Evolutionary conservation across 1,284 basidiomycete genomes (phyloP), one percentile per base, ranked within the genome.

Genomic region (Erythrobasidium hasegawianum): DNA sequence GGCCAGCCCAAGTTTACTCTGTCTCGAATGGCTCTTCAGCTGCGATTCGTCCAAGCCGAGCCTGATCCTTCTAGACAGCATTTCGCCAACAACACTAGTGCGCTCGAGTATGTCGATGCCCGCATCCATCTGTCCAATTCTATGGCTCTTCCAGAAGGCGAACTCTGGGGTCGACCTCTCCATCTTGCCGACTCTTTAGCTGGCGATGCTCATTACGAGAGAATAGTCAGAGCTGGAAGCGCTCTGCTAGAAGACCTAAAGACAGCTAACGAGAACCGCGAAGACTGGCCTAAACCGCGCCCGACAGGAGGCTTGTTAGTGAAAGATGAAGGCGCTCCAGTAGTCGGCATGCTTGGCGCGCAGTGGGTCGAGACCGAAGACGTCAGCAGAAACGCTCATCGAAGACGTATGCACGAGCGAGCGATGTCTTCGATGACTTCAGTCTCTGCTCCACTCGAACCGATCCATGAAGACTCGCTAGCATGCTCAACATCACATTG

Each of bases 271-370:
- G 40, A 52, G 39, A 65, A 65, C 22, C 55, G 62, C 2, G 62
- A 65, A 53, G 62, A 65, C 10, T 40, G n/a, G 38, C 62, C 62
- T 7, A 58, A 57, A 45, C 27, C 62, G n/a, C 26, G 55, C 7
- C 62, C 62, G 1, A 65, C 62, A 1, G 62, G 62, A 47, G 62
- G 62, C 11, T 65, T 65, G n/a, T 41, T 65, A 33, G 62, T 65
- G 5, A 65, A 65, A 38, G 43, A 56, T 3, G 56, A 38, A 16
- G 55, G 47, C n/a, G 53, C 62, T 14, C 62, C 62, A 4, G 47
- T 65, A 18, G 47, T 65, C n/a, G 62, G 62, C 16, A 55, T 57
- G 39, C 55, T 65, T 22, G 62, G 62, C 18, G 43, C 43, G 16
- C 45, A 27, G 13, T 65, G 62, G 62, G 9, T 56, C 3, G 53